Base-by-base conservation (phyloP, 2,329 filamentous ascomycete genomes). In the Clarireedia homoeocarpa region DNA sequence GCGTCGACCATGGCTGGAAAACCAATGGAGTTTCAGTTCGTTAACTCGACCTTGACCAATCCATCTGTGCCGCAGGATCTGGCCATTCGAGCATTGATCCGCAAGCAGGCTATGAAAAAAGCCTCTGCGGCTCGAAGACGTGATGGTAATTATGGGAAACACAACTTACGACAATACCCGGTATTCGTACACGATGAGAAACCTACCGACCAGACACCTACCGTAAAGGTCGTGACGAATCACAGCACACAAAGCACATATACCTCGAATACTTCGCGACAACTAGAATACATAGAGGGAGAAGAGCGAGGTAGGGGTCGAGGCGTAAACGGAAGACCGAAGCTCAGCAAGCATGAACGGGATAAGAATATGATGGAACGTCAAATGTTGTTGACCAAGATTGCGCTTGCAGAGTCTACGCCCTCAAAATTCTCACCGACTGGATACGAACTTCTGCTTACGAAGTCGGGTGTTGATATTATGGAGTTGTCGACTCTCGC, bases 61-160 rank as follows among this genome's bases (percentile, higher is more conserved):
- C 62, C 64, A 6, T 53, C 53, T 4, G 56, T 63, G 5, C 61
- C 60, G n/a, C 60, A 62, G 48, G 61, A 63, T 50, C 51, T 62
- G 12, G 40, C 50, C n/a, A 60, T 63, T 27, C 61, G 65, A 38
- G 57, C 60, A 15, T 47, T 69, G 23, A 72, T 73, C 27, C 64
- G 71, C 5, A 71, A 69, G 58, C 71, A 72, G 58, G 71, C 71
- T 12, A 73, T 72, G 71, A 69, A 66, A 53, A 71, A 70, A 55
- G 67, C 68, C 4, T 70, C 65, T 26, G 61, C 68, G 27, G 68
- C 67, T 6, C 57, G 68, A 36, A 64, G 61, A 55, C 62, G 65
- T 58, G 61, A 61, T 51, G 66, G 68, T 23, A 65, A 61, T 24
- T 67, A 68, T 60, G 68, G 69, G 6, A 67, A 69, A 46, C 60